These are phyloP conservation scores for Eutypa lata DNA, from an alignment of 2,329 filamentous ascomycete genomes.

Conservation along the genomic window DNA sequence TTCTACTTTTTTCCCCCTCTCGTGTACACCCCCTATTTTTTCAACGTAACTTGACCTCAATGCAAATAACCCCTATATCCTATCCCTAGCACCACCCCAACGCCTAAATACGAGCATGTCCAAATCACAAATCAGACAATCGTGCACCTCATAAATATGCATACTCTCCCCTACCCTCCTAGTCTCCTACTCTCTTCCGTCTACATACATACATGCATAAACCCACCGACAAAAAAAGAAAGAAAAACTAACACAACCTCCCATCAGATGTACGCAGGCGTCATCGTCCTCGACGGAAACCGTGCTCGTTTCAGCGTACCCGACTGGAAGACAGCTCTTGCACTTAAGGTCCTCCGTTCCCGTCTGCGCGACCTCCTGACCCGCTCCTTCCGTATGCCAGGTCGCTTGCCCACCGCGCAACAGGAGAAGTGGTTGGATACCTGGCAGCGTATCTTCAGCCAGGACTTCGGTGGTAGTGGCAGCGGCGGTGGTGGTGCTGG, in stretches of 20 bases:
- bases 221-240: too few relatives aligned
- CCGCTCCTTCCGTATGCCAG: conserved; percentile 65
- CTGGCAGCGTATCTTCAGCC: conserved; percentile 68
- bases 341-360: conserved; percentile 75
- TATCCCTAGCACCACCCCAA: too few relatives aligned
- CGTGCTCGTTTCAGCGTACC: conserved; percentile 77
- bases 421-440: conserved; percentile 72
- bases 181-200: not conserved
- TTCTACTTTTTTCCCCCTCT: not conserved
- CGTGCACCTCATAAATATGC: too few relatives aligned
- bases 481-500: not conserved
- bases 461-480: conserved; percentile 31
- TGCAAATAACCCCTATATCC: too few relatives aligned
- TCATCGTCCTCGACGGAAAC: conserved; percentile 84
- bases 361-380: conserved; percentile 74
- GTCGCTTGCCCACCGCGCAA: conserved; percentile 59
- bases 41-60: too few relatives aligned
- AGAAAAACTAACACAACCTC: not conserved
- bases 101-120: too few relatives aligned
- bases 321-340: conserved; percentile 88
- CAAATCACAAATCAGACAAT: too few relatives aligned
- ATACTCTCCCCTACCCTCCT: not conserved
- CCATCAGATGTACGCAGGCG: conserved; percentile 78
- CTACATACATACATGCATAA: not conserved
- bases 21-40: not conserved